Conservation (phyloP, 257 asterid genomes). For the Leptodermis oblonga region DNA sequence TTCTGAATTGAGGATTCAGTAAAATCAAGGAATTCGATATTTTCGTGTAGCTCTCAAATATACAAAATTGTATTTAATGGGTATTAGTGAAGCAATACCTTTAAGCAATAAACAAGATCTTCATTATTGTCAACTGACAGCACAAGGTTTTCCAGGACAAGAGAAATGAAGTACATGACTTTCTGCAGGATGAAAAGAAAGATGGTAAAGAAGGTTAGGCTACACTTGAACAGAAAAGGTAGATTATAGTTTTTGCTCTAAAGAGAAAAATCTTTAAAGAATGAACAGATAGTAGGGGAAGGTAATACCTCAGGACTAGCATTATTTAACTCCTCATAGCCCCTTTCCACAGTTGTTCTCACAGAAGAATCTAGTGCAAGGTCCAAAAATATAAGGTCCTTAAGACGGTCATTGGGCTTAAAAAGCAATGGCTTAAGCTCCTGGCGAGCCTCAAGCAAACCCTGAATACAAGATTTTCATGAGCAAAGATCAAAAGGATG, state of each 20-base stretch:
- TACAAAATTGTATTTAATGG: not conserved
- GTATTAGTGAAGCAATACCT: slow-evolving; percentile 45
- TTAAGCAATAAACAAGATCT: slow-evolving; percentile 86
- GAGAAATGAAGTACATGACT: slow-evolving; percentile 84
- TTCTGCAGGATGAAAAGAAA: slow-evolving; percentile 51
- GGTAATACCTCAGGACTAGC: slow-evolving; percentile 75
- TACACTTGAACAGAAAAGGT: slow-evolving; percentile 7
- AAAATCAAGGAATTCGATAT: not conserved
- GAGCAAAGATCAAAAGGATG: not conserved
- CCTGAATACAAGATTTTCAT: slow-evolving; percentile 41
- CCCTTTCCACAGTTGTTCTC: slow-evolving; percentile 96
- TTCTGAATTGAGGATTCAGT: slow-evolving; percentile 4
- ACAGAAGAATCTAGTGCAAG: slow-evolving; percentile 94
- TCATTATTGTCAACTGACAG: slow-evolving; percentile 83
- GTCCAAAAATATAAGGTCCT: slow-evolving; percentile 90
- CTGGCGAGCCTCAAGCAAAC: slow-evolving; percentile 93
- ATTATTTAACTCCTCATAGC: slow-evolving; percentile 75
- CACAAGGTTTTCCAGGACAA: slow-evolving; percentile 81
- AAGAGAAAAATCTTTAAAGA: slow-evolving; percentile 4
- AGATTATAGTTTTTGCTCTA: slow-evolving; percentile 1
- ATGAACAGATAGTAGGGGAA: not conserved
- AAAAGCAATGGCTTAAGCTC: slow-evolving; percentile 89
- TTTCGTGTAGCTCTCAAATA: not conserved
- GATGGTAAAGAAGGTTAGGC: slow-evolving; percentile 15
- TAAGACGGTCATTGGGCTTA: slow-evolving; percentile 71